phyloP scores from a whole-genome alignment of 495 filamentous ascomycete genomes.

The Neurospora cerealis region DNA sequence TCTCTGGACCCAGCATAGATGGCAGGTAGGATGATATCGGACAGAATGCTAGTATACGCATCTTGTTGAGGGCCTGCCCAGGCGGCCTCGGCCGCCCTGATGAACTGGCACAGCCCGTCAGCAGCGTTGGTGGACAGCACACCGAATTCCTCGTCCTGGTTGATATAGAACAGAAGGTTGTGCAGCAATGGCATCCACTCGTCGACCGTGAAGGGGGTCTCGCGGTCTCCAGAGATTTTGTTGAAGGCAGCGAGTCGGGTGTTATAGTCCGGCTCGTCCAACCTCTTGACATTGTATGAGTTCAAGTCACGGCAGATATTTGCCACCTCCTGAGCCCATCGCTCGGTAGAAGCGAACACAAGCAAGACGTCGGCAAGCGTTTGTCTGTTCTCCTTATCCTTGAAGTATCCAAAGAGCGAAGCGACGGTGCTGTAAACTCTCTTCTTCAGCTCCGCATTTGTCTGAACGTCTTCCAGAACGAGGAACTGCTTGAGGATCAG shows the following conservation, averaged over 20 bases:
- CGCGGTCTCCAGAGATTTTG: constrained; percentile 49
- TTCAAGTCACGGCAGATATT: constrained; percentile 71
- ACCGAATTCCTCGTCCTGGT: constrained; percentile 77
- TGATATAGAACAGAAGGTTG: constrained; percentile 84
- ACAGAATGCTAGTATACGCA: constrained; percentile 40
- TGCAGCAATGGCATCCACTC: constrained; percentile 87
- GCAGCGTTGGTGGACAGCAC: constrained; percentile 74
- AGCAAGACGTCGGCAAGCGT: constrained; percentile 60
- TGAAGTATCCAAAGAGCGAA: constrained; percentile 78
- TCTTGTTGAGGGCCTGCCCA: constrained; percentile 27
- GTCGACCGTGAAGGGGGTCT: constrained; percentile 47
- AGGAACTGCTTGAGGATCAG: constrained; percentile 57
- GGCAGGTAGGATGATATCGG: constrained; percentile 57
- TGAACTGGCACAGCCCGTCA: constrained; percentile 69
- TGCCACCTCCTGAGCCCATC: constrained; percentile 52
- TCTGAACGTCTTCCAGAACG: constrained; percentile 62
- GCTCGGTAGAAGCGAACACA: constrained; percentile 54
- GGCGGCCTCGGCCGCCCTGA: constrained; percentile 41
- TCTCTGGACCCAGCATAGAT: constrained; percentile 66
- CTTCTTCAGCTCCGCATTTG: constrained; percentile 46
- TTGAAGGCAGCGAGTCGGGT: constrained; percentile 69
- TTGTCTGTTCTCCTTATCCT: constrained; percentile 61
- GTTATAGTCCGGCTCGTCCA: constrained; percentile 83
- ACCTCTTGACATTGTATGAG: constrained; percentile 51
- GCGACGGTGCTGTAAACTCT: constrained; percentile 53